phyloP scores from a whole-genome alignment of 495 filamentous ascomycete species.

The Penicillium coffeae region DNA sequence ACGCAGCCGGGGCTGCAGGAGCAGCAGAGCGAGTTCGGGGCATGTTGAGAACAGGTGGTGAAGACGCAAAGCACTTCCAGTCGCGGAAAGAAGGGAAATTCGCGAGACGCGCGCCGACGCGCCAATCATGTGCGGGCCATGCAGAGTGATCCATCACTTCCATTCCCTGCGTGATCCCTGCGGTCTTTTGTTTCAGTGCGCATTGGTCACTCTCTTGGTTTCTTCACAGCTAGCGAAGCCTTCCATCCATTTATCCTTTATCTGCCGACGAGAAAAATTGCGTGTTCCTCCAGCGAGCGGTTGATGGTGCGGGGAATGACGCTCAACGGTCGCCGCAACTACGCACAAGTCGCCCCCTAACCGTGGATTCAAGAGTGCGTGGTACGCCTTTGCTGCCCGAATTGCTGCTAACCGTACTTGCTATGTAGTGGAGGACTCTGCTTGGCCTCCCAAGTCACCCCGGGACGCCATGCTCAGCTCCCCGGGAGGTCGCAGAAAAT shows the following conservation, averaged over 20 bases:
- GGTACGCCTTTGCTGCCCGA: conserved; percentile 2
- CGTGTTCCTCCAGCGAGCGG: conserved; percentile 15
- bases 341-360: not conserved
- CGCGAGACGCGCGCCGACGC: conserved; percentile 30
- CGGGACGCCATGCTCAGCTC: conserved; percentile 80
- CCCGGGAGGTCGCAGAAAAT: conserved; percentile 69
- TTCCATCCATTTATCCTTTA: not conserved
- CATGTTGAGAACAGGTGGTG: conserved; percentile 10
- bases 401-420: not conserved
- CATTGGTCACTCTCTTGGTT: not conserved
- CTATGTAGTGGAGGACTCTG: conserved; percentile 44
- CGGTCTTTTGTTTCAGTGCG: not conserved
- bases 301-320: conserved; percentile 17
- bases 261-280: not conserved
- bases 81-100: conserved; percentile 9
- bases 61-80: not conserved
- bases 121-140: conserved; percentile 29
- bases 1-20: conserved; percentile 17
- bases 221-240: not conserved
- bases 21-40: conserved; percentile 34
- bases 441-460: conserved; percentile 87
- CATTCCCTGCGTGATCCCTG: conserved; percentile 6
- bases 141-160: conserved; percentile 22
- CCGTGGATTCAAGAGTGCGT: not conserved
- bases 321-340: conserved; percentile 9